Percentiles rank a stretch among this genome's conserved stretches.
phyloP scores from a whole-genome alignment of 2,329 filamentous ascomycete genomes.

The Rosellinia necatrix region DNA sequence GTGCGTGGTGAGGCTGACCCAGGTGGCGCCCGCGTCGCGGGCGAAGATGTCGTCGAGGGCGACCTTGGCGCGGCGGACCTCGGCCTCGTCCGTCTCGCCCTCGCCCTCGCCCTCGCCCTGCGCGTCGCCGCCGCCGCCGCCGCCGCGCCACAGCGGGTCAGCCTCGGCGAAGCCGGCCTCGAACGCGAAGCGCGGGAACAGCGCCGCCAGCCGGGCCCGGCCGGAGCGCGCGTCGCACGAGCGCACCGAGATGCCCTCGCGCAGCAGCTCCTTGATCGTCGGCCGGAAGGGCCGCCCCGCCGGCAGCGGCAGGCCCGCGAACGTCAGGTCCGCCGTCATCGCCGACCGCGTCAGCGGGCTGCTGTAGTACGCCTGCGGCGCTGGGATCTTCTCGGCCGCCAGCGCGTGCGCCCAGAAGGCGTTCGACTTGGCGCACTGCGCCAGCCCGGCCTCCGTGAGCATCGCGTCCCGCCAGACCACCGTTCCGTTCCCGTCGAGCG shows the following conservation, averaged over 20 bases:
- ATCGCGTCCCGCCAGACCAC: slow-evolving; percentile 66
- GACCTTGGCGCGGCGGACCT: slow-evolving; percentile 53
- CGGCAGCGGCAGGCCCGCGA: slow-evolving; percentile 57
- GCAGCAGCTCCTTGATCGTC: slow-evolving; percentile 65
- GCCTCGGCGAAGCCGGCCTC: slow-evolving; percentile 66
- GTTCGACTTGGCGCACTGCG: slow-evolving; percentile 62
- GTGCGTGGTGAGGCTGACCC: slow-evolving; percentile 65
- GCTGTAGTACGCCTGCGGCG: slow-evolving; percentile 67
- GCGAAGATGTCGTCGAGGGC: slow-evolving; percentile 63
- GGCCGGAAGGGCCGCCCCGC: slow-evolving; percentile 57
- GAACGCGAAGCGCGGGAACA: slow-evolving; percentile 59
- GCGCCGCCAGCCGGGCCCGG: slow-evolving; percentile 55
- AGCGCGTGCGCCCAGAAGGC: slow-evolving; percentile 63
- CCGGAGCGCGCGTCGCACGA: slow-evolving; percentile 68
- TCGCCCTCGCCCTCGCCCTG: no score
- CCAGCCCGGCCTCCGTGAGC: slow-evolving; percentile 60
- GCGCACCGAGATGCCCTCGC: slow-evolving; percentile 70
- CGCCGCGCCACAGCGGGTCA: slow-evolving; percentile 51
- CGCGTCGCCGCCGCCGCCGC: slow-evolving; percentile 45
- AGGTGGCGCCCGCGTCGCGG: slow-evolving; percentile 56
- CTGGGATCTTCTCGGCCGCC: slow-evolving; percentile 57
- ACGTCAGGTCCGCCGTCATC: slow-evolving; percentile 66
- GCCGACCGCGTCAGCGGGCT: slow-evolving; percentile 68
- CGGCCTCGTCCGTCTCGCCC: slow-evolving; percentile 51
- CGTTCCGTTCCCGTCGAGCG: slow-evolving; percentile 66